Conservation (phyloP, 2,329 filamentous ascomycete species). For the Arachnopeziza araneosa region DNA sequence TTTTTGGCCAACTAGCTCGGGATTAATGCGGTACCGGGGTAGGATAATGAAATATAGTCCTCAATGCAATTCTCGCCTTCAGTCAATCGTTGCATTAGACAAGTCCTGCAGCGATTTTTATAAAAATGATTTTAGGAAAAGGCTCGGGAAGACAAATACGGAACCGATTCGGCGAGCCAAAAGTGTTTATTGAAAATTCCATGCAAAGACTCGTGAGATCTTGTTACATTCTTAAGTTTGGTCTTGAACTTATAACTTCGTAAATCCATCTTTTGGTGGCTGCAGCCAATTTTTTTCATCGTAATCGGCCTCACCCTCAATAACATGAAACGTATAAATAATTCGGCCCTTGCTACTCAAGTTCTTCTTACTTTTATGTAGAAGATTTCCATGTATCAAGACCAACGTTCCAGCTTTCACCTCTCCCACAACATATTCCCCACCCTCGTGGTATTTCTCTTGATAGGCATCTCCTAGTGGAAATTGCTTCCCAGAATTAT, state of each 20-base stretch:
- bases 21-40: too few relatives aligned
- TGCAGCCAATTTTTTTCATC: conserved; percentile 92
- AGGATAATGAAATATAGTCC: too few relatives aligned
- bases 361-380: conserved; percentile 97
- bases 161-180: too few relatives aligned
- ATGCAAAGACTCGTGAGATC: too few relatives aligned
- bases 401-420: conserved; percentile 89
- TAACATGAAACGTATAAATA: conserved; percentile 97
- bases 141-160: too few relatives aligned
- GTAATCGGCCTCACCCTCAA: conserved; percentile 74
- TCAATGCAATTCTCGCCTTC: too few relatives aligned
- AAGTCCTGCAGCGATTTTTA: too few relatives aligned
- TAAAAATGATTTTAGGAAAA: too few relatives aligned
- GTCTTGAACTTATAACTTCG: conserved; percentile 21
- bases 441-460: conserved; percentile 28
- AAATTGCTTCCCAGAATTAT: conserved; percentile 61
- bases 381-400: conserved; percentile 87
- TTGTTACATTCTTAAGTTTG: background rate
- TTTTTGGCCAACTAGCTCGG: too few relatives aligned
- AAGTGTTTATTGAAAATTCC: too few relatives aligned
- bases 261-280: conserved; percentile 75
- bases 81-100: too few relatives aligned
- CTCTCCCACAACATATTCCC: conserved; percentile 69
- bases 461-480: conserved; percentile 48
- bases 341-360: conserved; percentile 78